These are phyloP conservation scores for Diaporthe longicolla DNA, from an alignment of 2,329 filamentous ascomycete species.

Conservation along the genomic window DNA sequence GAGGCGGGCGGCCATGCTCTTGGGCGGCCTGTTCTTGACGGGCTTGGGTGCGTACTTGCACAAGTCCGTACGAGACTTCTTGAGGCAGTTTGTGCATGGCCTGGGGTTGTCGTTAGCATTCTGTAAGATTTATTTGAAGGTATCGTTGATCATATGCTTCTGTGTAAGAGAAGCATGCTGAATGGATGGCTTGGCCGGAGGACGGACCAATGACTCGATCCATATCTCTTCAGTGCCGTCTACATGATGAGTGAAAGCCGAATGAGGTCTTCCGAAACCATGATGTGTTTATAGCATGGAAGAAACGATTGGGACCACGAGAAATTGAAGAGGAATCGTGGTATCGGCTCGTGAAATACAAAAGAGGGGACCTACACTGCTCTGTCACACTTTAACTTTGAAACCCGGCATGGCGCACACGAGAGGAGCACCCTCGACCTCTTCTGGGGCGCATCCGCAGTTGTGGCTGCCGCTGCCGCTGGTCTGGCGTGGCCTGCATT, in stretches of 20 bases:
- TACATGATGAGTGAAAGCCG: not conserved
- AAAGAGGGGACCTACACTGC: constrained; percentile 45
- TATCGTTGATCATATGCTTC: not conserved
- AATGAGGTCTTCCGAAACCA: too few species aligned
- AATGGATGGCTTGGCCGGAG: not conserved
- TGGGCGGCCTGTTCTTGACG: constrained; percentile 56
- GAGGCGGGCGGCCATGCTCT: constrained; percentile 68
- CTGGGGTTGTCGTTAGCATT: constrained; percentile 2
- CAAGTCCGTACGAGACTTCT: constrained; percentile 60
- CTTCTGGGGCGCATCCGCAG: constrained; percentile 49
- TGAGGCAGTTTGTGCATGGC: constrained; percentile 67
- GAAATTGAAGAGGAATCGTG: not conserved
- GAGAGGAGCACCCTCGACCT: constrained; percentile 66
- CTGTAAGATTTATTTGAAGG: too few species aligned
- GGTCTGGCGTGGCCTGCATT: not conserved
- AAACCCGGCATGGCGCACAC: constrained; percentile 65
- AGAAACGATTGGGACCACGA: not conserved
- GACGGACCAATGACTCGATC: not conserved
- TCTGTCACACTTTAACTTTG: constrained; percentile 72
- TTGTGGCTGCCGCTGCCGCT: not conserved
- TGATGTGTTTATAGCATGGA: not conserved
- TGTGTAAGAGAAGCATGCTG: too few species aligned
- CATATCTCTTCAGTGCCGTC: not conserved
- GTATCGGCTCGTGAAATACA: too few species aligned
- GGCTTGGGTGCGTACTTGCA: constrained; percentile 66